Evolutionary conservation across 306 rosid genomes (phyloP).

Genomic region (Nissolia schottii): DNA sequence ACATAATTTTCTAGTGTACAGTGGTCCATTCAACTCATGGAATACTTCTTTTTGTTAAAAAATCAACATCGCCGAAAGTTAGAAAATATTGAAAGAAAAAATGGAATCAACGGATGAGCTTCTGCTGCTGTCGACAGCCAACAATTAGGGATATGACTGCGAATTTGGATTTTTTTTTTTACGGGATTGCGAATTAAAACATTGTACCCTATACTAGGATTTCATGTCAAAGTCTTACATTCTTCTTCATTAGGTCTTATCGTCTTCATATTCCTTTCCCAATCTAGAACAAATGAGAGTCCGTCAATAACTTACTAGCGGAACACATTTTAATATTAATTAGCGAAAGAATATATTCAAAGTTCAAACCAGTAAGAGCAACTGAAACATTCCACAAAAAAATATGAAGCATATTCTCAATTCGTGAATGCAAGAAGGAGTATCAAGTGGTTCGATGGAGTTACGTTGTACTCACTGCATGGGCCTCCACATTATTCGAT

Average conservation of each 20-base stretch:
- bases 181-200: no score
- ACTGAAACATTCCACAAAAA: not conserved
- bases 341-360: not conserved
- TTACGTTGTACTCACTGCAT: no score
- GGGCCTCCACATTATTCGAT: no score
- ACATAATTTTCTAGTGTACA: not conserved
- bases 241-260: not conserved
- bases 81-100: not conserved
- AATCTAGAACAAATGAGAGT: not conserved
- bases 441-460: no score
- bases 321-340: not conserved
- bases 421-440: no score
- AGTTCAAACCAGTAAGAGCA: no score
- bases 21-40: not conserved
- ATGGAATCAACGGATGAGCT: not conserved
- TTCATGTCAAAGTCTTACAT: not conserved
- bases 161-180: not conserved
- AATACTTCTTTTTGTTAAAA: not conserved
- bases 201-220: not conserved
- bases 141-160: not conserved
- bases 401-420: not conserved
- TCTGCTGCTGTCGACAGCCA: not conserved
- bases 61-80: constrained; percentile 13
- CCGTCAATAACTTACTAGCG: not conserved
- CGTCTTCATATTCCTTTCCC: not conserved